phyloP scores from a whole-genome alignment of 2,329 filamentous ascomycete genomes.

The Colletotrichum euphorbiae region DNA sequence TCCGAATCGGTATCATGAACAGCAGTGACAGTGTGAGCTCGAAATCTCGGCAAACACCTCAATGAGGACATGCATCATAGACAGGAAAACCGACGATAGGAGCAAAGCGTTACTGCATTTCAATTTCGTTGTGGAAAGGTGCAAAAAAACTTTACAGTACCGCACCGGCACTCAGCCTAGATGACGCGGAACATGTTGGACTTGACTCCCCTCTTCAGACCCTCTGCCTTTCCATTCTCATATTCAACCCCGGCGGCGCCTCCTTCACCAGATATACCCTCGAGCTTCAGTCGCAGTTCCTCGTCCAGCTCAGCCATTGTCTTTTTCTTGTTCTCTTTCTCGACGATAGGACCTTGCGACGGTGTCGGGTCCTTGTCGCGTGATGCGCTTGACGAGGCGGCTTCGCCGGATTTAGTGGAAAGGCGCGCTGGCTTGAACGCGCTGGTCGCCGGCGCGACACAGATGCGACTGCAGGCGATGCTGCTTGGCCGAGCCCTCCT shows the following conservation, averaged over 20 bases:
- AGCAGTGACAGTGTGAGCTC: no score
- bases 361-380: not conserved
- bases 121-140: no score
- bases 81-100: no score
- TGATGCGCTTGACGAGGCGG: not conserved
- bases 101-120: no score
- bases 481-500: no score
- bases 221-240: slow-evolving; percentile 77
- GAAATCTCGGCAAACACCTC: no score
- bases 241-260: slow-evolving; percentile 79
- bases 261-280: slow-evolving; percentile 75
- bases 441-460: no score
- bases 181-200: slow-evolving; percentile 84
- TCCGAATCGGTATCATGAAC: no score
- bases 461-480: no score
- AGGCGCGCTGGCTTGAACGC: not conserved
- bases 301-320: slow-evolving; percentile 73
- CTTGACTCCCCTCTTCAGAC: slow-evolving; percentile 79
- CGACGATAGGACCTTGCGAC: not conserved
- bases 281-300: slow-evolving; percentile 74
- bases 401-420: not conserved
- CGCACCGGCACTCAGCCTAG: slow-evolving; percentile 43
- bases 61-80: no score
- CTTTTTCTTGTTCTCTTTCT: slow-evolving; percentile 51
- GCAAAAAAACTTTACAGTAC: no score